Base-by-base conservation (phyloP, 2,329 filamentous ascomycete species). In the Penicillium sp. region DNA sequence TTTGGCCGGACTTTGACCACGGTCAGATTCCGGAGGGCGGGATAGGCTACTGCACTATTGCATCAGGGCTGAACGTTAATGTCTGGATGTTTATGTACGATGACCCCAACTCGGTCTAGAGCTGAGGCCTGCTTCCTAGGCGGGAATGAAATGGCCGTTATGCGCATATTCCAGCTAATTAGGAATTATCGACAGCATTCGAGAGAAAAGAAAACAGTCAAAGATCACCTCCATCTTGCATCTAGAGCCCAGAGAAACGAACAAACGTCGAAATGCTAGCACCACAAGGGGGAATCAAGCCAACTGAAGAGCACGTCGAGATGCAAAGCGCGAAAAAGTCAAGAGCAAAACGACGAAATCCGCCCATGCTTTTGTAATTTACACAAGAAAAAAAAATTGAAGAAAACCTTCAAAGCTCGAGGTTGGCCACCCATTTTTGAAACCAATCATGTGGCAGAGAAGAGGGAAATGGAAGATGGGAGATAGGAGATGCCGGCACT, bases 331-430 rank as follows among this genome's bases (percentile, higher is more conserved):
- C 45, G 56, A 54, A 46, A 50, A 13, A 25, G 55, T 43, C 25
- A 59, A 56, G 49, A 45, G 49, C 43, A 56, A 61, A 55, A 53
- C 44, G 40, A 62, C 56, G 48, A 62, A 57, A 59, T 62, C 65
- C 56, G 61, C 65, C 63, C 65, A 66, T 61, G 63, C 67, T 67
- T 68, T 68, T 69, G 56, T 69, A 69, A 63, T 69, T 64, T 69
- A 69, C 64, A 69, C 56, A 50, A 58, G 54, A 52, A 18, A 51
- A 54, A 42, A 18, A 18, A 28, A n/a, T n/a, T 42, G 35, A 43
- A 22, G 30, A 46, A 44, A 48, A 42, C 42, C 44, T 48, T 54
- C 43, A 52, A 58, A 48, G 40, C 48, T 53, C 42, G 30, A 60
- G 35, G 46, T 44, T 47, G 46, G 46, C 48, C 52, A 49, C 45